Conservation (phyloP, 768 basidiomycete genomes). For the Rubroboletus satanas region DNA sequence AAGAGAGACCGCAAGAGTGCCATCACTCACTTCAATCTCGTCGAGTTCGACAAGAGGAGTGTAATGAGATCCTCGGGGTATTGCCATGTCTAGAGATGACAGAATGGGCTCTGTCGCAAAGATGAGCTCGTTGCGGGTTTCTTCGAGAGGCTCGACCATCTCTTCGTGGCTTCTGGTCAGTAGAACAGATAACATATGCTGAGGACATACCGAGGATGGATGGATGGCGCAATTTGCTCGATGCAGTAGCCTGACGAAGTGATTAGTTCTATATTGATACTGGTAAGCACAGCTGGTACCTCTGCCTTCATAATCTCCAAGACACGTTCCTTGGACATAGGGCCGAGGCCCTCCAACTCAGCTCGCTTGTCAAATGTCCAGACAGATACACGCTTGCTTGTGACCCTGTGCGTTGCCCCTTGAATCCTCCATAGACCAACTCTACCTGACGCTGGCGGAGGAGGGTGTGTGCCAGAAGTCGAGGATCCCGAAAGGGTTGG, state of each 20-base stretch:
- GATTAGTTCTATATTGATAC: slow-evolving; percentile 6
- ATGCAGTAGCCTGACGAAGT: slow-evolving; percentile 65
- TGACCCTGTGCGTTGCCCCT: slow-evolving; percentile 83
- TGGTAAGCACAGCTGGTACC: slow-evolving; percentile 42
- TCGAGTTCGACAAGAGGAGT: slow-evolving; percentile 76
- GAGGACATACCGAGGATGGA: slow-evolving; percentile 71
- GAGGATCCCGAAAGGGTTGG: slow-evolving; percentile 34
- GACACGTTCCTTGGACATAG: slow-evolving; percentile 63
- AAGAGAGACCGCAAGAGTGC: not conserved
- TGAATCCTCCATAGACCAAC: slow-evolving; percentile 91
- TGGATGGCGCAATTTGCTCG: slow-evolving; percentile 86
- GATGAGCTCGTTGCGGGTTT: slow-evolving; percentile 81
- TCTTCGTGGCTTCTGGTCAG: slow-evolving; percentile 44
- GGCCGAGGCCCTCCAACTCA: slow-evolving; percentile 69
- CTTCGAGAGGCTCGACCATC: slow-evolving; percentile 96
- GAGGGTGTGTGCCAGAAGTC: slow-evolving; percentile 34
- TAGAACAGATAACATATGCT: not conserved
- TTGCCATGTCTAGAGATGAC: slow-evolving; percentile 75
- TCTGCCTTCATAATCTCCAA: slow-evolving; percentile 88
- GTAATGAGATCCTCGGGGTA: slow-evolving; percentile 57
- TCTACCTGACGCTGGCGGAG: slow-evolving; percentile 43
- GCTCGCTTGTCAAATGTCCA: slow-evolving; percentile 89
- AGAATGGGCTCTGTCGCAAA: slow-evolving; percentile 92
- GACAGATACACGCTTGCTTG: slow-evolving; percentile 84
- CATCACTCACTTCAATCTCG: slow-evolving; percentile 78